Evolutionary conservation across 2,329 filamentous ascomycete species (phyloP), one percentile per base, ranked within the genome.

Genomic region (Ramularia endophylla): DNA sequence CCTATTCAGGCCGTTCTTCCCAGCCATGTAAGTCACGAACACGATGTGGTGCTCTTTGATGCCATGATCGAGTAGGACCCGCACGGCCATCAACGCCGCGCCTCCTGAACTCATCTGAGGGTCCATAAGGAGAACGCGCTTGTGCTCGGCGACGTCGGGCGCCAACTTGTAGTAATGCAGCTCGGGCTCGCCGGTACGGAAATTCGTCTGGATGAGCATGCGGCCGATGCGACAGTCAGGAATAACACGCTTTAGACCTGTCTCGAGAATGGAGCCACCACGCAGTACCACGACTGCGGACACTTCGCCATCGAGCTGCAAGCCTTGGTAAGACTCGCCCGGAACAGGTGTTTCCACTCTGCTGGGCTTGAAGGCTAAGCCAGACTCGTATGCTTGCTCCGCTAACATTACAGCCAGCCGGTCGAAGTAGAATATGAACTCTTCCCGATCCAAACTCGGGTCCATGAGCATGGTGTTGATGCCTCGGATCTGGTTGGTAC

Each of bases 371-470:
- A 90, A 95, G 12, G 77, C 74, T 42, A 87, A 76, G 55, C 84
- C 85, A 58, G 62, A 62, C 6, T 90, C 87, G 48, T 90, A 72
- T 2, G 85, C 85, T 58, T 84, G 75, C 64, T 97, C 90, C 34
- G 97, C 78, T 18, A 97, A 72, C 38, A 95, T 71, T n/a, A 85
- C 80, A 2, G 86, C 80, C 27, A 97, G 71, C 27, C 92, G 79
- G 65, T 98, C 88, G 63, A 97, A 95, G 66, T 97, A 97, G 66
- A 97, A 97, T 48, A 95, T 87, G 61, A 95, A 97, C 55, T 97
- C 89, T 60, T 95, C 90, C 30, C 86, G 77, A 5, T 76, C 71
- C 0, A 87, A 90, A 35, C 81, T 75, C 13, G 85, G 83, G 54
- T 92, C 77, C 58, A 94, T 83, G 29, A 98, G 78, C 42, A 95